These are phyloP conservation scores for Leccinum pachyderme DNA, from an alignment of 1,284 basidiomycete species.

Conservation along the genomic window DNA sequence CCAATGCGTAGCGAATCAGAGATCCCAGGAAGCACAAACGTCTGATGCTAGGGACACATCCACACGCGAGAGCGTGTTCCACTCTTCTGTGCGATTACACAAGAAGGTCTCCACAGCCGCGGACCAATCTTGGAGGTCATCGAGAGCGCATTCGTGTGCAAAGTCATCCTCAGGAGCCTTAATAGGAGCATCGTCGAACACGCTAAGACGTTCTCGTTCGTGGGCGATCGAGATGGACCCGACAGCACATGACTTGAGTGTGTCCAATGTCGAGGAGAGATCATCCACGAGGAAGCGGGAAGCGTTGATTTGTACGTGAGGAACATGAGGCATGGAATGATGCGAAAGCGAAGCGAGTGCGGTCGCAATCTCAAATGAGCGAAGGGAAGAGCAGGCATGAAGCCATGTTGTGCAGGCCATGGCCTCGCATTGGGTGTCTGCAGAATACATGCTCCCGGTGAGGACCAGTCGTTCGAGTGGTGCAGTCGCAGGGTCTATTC, in stretches of 20 bases:
- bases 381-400: slow-evolving; percentile 23
- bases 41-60: slow-evolving; percentile 16
- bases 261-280: slow-evolving; percentile 21
- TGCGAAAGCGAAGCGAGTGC: slow-evolving; percentile 18
- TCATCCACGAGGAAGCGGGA: slow-evolving; percentile 26
- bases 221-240: slow-evolving; percentile 27
- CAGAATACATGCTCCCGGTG: slow-evolving; percentile 33
- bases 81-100: slow-evolving; percentile 13
- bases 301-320: slow-evolving; percentile 28
- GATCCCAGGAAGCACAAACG: slow-evolving; percentile 21
- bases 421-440: slow-evolving; percentile 16
- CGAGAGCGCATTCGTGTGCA: slow-evolving; percentile 30
- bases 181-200: neutral
- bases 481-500: slow-evolving; percentile 8
- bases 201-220: slow-evolving; percentile 7
- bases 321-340: slow-evolving; percentile 10
- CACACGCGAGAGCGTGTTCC: slow-evolving; percentile 17
- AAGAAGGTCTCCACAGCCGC: slow-evolving; percentile 23
- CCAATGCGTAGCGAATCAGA: slow-evolving; percentile 11
- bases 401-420: slow-evolving; percentile 29
- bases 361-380: slow-evolving; percentile 22
- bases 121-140: slow-evolving; percentile 31
- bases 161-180: slow-evolving; percentile 21
- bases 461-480: slow-evolving; percentile 22
- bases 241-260: slow-evolving; percentile 16